A percentile compares a stretch with the other conserved stretches of the same genome.
Conservation (phyloP, 225 moss, liverwort and hornwort genomes). For the Pseudisothecium myosuroides region DNA sequence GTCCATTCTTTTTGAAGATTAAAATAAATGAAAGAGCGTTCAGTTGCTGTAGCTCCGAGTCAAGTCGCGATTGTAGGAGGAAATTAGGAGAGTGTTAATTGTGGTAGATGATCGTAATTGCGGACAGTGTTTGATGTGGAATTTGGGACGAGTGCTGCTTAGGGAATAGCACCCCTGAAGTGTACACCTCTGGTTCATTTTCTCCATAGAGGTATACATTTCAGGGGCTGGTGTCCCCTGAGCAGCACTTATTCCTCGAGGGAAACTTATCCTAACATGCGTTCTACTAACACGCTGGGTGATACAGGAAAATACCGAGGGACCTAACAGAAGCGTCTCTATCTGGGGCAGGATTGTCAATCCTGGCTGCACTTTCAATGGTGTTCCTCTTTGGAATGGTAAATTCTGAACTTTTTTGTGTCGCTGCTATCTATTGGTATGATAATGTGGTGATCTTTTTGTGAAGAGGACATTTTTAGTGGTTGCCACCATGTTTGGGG, state of each 20-base stretch:
- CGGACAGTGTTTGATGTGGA: not conserved
- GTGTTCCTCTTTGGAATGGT: slow-evolving; percentile 84
- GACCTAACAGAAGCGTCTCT: slow-evolving; percentile 78
- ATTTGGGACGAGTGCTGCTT: not conserved
- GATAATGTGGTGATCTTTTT: not conserved
- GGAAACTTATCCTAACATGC: not conserved
- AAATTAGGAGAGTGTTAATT: not conserved
- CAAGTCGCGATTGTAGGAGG: not conserved
- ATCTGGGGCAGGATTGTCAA: slow-evolving; percentile 73
- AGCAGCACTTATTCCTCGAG: not conserved
- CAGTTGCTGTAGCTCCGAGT: not conserved
- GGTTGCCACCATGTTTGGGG: not conserved
- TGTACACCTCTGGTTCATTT: not conserved
- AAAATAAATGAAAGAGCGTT: no score
- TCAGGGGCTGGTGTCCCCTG: not conserved
- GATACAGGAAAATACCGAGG: slow-evolving; percentile 73
- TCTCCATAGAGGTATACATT: not conserved
- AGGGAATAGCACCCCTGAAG: not conserved
- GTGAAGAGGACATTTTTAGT: not conserved
- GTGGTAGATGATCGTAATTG: not conserved
- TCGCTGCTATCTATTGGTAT: not conserved
- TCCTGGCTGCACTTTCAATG: slow-evolving; percentile 67
- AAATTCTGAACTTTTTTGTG: not conserved
- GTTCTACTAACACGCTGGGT: not conserved
- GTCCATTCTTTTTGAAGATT: not conserved